A percentile compares a stretch with the other conserved stretches of the same genome.
Conservation (phyloP, 1,284 basidiomycete species). For the Rugosomyces carneus region DNA sequence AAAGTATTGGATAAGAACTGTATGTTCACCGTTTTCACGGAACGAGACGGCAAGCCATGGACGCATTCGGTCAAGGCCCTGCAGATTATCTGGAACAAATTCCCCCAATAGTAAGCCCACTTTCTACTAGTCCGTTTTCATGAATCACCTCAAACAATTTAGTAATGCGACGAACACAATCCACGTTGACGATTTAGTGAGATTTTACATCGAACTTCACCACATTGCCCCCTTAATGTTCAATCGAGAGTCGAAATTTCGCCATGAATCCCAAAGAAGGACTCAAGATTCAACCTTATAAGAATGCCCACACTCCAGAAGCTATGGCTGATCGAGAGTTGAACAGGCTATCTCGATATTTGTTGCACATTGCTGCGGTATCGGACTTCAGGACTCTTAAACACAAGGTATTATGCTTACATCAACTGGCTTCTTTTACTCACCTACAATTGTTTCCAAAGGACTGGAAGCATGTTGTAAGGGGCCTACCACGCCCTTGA, state of each 20-base stretch:
- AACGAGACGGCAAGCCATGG: conserved; percentile 67
- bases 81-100: conserved; percentile 84
- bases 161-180: conserved; percentile 76
- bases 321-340: conserved; percentile 64
- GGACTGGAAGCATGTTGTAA: conserved; percentile 31
- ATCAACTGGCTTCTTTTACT: neutral
- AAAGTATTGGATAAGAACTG: conserved; percentile 77
- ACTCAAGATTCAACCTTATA: conserved; percentile 79
- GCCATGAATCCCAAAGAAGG: conserved; percentile 83
- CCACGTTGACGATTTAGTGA: conserved; percentile 81
- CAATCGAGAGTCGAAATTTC: conserved; percentile 67
- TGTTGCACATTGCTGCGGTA: conserved; percentile 50
- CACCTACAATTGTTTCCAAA: conserved; percentile 14
- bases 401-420: conserved; percentile 45
- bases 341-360: conserved; percentile 55
- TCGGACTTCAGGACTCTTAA: conserved; percentile 50
- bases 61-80: conserved; percentile 80
- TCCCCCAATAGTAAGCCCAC: conserved; percentile 64
- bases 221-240: conserved; percentile 1
- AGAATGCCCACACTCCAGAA: conserved; percentile 62
- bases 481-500: conserved; percentile 17
- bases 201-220: conserved; percentile 14
- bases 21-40: conserved; percentile 87
- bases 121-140: neutral
- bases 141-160: neutral